Evolutionary conservation across 139 green algal species (phyloP).

Genomic region (Limnomonas spitsbergensis): DNA sequence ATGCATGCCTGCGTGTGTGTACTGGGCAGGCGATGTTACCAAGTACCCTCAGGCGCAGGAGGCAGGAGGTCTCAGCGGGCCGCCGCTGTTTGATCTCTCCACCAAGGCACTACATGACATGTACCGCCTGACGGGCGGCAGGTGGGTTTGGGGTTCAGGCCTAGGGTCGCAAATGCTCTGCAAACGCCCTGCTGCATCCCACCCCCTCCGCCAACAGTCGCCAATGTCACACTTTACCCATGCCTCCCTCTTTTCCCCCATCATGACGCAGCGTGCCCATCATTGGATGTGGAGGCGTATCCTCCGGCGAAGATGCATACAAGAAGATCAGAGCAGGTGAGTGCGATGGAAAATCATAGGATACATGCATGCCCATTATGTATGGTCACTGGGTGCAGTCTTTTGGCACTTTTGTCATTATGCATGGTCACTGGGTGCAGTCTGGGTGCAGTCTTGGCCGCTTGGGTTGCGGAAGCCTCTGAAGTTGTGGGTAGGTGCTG

Average conservation of each 20-base stretch:
- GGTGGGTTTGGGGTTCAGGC: conserved; percentile 69
- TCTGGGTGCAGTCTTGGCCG: too few species aligned
- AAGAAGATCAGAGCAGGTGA: conserved; percentile 86
- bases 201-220: too few species aligned
- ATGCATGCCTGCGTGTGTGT: too few species aligned
- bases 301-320: conserved; percentile 84
- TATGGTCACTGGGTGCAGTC: background rate
- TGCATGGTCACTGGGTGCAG: too few species aligned
- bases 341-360: conserved; percentile 6
- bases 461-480: too few species aligned
- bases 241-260: too few species aligned
- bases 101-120: conserved; percentile 79
- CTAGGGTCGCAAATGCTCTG: too few species aligned
- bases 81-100: conserved; percentile 75
- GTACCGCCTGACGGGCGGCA: conserved; percentile 79
- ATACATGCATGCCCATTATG: background rate
- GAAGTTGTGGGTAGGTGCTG: too few species aligned
- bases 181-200: too few species aligned
- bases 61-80: conserved; percentile 83
- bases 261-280: conserved; percentile 76
- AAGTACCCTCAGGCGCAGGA: conserved; percentile 57
- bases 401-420: too few species aligned
- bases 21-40: conserved; percentile 42
- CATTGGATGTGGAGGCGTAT: conserved; percentile 87
- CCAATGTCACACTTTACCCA: too few species aligned